phyloP scores from a whole-genome alignment of 345 rosid genomes.

The Eucalyptus sp. region DNA sequence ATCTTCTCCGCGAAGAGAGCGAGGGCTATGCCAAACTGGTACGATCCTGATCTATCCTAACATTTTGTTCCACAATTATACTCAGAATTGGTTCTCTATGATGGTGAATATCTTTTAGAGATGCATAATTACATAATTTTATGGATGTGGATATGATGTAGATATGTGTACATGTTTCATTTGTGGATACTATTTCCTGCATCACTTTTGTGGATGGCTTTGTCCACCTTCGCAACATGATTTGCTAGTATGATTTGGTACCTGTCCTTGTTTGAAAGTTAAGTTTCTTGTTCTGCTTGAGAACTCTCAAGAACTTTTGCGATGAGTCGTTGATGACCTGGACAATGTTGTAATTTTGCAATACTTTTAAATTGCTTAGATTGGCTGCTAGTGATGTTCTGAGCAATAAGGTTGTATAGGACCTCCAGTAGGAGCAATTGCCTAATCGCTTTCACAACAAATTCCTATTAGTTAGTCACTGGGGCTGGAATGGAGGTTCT shows the following conservation, averaged over 20 bases:
- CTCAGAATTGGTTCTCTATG: neutral
- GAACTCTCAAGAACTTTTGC: neutral
- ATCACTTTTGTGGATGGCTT: neutral
- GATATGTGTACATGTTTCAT: neutral
- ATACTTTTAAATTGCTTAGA: neutral
- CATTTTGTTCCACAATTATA: neutral
- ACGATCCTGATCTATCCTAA: neutral
- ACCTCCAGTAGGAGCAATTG: neutral
- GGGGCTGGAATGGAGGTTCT: neutral
- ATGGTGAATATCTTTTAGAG: neutral
- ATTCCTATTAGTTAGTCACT: neutral
- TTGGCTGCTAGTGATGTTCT: neutral
- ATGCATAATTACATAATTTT: neutral
- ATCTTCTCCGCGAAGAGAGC: conserved; percentile 96
- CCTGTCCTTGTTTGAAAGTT: neutral
- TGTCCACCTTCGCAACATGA: neutral
- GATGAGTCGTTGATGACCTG: neutral
- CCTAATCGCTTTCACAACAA: neutral
- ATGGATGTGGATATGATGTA: neutral
- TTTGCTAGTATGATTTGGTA: neutral
- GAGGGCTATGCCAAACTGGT: conserved; percentile 99
- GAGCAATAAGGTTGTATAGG: neutral
- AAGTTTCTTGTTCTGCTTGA: neutral
- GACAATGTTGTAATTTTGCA: neutral
- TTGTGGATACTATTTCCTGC: neutral